Evolutionary conservation across 176 grass and related monocot species (phyloP).

Genomic region (Pontederia paniculata): DNA sequence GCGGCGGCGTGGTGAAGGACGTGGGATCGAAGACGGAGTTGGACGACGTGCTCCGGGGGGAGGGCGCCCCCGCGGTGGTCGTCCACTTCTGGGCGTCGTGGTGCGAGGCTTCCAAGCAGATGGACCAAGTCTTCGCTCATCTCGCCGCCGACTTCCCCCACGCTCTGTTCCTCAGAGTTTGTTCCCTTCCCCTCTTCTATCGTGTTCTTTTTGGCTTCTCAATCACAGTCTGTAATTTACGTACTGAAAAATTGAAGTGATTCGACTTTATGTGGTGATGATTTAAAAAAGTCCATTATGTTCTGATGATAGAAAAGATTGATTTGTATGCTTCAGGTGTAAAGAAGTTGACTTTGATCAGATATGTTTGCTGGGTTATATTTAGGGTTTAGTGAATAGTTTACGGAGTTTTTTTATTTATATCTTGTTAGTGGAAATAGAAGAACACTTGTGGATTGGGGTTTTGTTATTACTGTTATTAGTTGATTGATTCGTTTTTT

Average conservation of each 20-base stretch:
- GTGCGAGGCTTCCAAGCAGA: constrained; percentile 26
- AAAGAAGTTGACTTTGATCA: too few species aligned
- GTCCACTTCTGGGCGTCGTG: constrained; percentile 17
- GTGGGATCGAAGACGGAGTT: constrained; percentile 22
- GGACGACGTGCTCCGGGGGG: constrained; percentile 17
- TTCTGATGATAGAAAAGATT: too few species aligned
- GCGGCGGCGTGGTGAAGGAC: constrained; percentile 18
- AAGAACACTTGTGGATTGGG: too few species aligned
- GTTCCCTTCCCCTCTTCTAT: neutral
- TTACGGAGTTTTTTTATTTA: too few species aligned
- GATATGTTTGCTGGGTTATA: too few species aligned
- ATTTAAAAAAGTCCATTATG: too few species aligned
- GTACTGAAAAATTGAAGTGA: neutral
- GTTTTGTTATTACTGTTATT: too few species aligned
- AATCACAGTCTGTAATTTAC: neutral
- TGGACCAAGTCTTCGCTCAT: constrained; percentile 31
- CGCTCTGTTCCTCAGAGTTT: constrained; percentile 27
- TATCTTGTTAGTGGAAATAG: too few species aligned
- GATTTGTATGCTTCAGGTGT: too few species aligned
- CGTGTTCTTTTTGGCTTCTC: neutral
- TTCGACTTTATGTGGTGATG: neutral
- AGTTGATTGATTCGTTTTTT: too few species aligned
- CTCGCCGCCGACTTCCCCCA: constrained; percentile 35
- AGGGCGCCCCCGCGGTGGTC: neutral
- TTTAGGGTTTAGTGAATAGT: too few species aligned